Conservation (phyloP, 169 alveolate genomes). For the Plasmodium knowlesi region DNA sequence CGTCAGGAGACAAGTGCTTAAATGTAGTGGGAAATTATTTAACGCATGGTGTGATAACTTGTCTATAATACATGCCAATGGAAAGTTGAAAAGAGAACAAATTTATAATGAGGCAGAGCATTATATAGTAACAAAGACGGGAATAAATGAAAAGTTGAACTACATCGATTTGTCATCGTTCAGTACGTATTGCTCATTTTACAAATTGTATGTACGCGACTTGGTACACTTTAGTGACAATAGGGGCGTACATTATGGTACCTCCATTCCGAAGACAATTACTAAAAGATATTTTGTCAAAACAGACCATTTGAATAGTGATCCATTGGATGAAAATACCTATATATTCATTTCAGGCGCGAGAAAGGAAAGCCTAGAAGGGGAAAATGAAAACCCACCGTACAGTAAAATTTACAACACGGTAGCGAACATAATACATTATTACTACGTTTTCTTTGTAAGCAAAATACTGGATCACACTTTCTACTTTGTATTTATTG, state of each 20-base stretch:
- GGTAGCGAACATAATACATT: background rate
- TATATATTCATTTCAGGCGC: conserved; percentile 53
- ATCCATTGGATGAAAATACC: conserved; percentile 59
- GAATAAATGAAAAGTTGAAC: conserved; percentile 20
- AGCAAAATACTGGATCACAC: conserved; percentile 60
- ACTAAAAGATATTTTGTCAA: conserved; percentile 62
- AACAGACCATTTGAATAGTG: conserved; percentile 74
- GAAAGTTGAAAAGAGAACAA: conserved; percentile 37
- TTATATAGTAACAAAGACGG: conserved; percentile 2
- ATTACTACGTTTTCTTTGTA: conserved; percentile 39
- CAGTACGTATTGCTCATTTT: conserved; percentile 64
- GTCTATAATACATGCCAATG: conserved; percentile 30
- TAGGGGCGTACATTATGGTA: background rate
- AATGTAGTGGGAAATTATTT: conserved; percentile 54
- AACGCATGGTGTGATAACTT: conserved; percentile 36
- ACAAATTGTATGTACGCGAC: conserved; percentile 49
- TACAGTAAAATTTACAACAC: conserved; percentile 1
- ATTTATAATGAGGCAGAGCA: conserved; percentile 21
- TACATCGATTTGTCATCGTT: conserved; percentile 58
- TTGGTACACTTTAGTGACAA: conserved; percentile 4
- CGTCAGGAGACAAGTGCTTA: conserved; percentile 28
- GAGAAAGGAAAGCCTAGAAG: conserved; percentile 37
- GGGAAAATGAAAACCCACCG: background rate
- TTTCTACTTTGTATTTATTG: conserved; percentile 19
- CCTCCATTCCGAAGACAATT: background rate